Conservation (phyloP, 345 rosid genomes). For the Garcia nutans region DNA sequence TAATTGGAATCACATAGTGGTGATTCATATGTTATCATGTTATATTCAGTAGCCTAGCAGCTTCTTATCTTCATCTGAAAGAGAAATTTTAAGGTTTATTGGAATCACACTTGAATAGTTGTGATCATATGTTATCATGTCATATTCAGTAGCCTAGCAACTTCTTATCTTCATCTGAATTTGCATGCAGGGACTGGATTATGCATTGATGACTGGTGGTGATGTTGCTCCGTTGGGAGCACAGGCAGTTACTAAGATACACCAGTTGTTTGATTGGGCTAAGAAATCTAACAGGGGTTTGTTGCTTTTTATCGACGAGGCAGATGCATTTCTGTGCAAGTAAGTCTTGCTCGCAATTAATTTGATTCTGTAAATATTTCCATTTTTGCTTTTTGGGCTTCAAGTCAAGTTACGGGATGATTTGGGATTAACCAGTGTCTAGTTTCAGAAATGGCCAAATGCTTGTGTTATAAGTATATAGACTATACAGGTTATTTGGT, state of each 20-base stretch:
- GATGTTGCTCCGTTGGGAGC: slow-evolving; percentile 98
- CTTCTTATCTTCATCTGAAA: slow-evolving; percentile 5
- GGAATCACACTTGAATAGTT: background rate
- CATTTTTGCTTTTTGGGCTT: background rate
- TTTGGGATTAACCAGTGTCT: background rate
- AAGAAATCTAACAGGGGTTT: slow-evolving; percentile 87
- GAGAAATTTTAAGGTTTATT: background rate
- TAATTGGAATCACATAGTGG: background rate
- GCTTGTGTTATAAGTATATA: background rate
- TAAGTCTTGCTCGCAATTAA: slow-evolving; percentile 39
- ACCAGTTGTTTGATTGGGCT: slow-evolving; percentile 94
- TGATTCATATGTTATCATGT: background rate
- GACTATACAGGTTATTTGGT: background rate
- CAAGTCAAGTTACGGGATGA: background rate
- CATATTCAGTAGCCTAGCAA: background rate
- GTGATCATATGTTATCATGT: background rate
- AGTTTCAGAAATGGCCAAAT: background rate
- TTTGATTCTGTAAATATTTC: background rate
- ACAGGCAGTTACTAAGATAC: slow-evolving; percentile 98
- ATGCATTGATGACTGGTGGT: slow-evolving; percentile 99
- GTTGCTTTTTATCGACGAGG: slow-evolving; percentile 92
- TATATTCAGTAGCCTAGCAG: background rate
- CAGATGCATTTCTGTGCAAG: slow-evolving; percentile 99
- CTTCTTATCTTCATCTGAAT: slow-evolving; percentile 10
- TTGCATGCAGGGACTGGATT: slow-evolving; percentile 79